phyloP scores from a whole-genome alignment of 1,139 yeast genomes.

The Suhomyces anneliseae region DNA sequence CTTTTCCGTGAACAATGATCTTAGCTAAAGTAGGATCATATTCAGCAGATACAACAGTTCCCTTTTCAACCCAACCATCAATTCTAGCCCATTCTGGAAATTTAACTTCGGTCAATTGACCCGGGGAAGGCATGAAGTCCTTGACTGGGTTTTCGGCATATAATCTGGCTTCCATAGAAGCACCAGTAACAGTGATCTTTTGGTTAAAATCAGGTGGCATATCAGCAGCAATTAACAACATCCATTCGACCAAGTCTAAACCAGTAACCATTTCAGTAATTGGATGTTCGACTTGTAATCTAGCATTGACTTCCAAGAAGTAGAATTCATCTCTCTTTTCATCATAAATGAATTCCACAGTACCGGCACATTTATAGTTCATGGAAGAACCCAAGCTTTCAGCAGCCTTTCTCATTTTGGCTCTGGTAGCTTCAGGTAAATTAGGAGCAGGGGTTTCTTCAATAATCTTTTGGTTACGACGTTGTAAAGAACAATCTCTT shows the following conservation, averaged over 20 bases:
- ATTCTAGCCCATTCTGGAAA: constrained; percentile 91
- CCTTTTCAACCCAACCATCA: constrained; percentile 91
- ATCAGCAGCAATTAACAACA: constrained; percentile 89
- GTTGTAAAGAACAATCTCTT: constrained; percentile 95
- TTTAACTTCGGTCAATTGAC: constrained; percentile 79
- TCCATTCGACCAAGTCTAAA: constrained; percentile 93
- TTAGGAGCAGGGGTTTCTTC: constrained; percentile 99
- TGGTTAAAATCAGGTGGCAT: constrained; percentile 74
- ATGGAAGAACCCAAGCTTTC: constrained; percentile 76
- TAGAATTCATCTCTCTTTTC: constrained; percentile 82
- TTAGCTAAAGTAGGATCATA: constrained; percentile 97
- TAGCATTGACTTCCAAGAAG: constrained; percentile 93
- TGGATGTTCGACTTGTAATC: constrained; percentile 97
- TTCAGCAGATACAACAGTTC: constrained; percentile 88
- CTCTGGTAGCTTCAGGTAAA: constrained; percentile 76
- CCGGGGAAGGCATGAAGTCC: constrained; percentile 94
- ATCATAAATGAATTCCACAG: constrained; percentile 94
- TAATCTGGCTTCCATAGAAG: constrained; percentile 93
- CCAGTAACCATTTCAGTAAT: constrained; percentile 95
- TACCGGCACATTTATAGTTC: constrained; percentile 95
- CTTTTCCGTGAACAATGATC: constrained; percentile 89
- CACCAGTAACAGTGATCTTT: constrained; percentile 67
- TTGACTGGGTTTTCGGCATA: constrained; percentile 97
- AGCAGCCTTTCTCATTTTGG: constrained; percentile 76
- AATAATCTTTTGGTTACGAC: constrained; percentile 93